Base-by-base conservation (phyloP, 805 yeast species). In the Yamadazyma paraphyllophila region DNA sequence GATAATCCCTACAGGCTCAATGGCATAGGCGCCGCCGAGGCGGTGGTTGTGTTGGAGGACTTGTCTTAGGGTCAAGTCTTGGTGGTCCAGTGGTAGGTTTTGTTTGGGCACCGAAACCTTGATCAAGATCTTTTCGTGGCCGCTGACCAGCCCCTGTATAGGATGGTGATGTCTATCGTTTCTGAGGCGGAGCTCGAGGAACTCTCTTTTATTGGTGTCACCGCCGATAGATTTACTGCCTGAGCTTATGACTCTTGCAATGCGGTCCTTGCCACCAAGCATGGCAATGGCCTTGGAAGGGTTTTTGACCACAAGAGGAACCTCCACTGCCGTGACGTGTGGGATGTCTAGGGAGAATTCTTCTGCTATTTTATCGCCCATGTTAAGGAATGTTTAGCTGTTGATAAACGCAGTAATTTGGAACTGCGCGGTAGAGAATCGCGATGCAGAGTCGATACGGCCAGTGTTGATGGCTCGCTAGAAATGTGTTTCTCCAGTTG, bases 281-380 rank as follows among this genome's bases (percentile, higher is more conserved):
- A 85, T 78, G 5, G 64, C 62, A 9, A 90, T 62, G 0, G 96
- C 96, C 40, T 72, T 75, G 14, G 73, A 76, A 0, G 78, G 66
- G 58, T 90, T 75, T 32, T 74, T 72, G 7, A 91, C 91, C 13
- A 75, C 72, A 26, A 89, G 65, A 0, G 97, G 97, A 48, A 85
- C 74, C 58, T 91, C 97, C 13, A 91, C 77, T 2, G 91, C 78
- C 4, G 86, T 74, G 17, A 81, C 81, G 54, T 82, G 81, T 7
- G 96, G 94, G 1, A 87, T 73, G 53, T 87, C 94, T 57, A 88
- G 63, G 9, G 85, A 76, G 57, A 76, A 77, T 52, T 76, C 78
- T 39, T 75, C 73, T 1, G 87, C 88, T 13, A 58, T 16, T 36
- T 46, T 39, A 17, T 45, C 35, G 16, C 38, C 24, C 52, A 47